These are phyloP conservation scores for Echinochloa phyllopogon DNA, from an alignment of 176 grass and related monocot species.

Conservation along the genomic window DNA sequence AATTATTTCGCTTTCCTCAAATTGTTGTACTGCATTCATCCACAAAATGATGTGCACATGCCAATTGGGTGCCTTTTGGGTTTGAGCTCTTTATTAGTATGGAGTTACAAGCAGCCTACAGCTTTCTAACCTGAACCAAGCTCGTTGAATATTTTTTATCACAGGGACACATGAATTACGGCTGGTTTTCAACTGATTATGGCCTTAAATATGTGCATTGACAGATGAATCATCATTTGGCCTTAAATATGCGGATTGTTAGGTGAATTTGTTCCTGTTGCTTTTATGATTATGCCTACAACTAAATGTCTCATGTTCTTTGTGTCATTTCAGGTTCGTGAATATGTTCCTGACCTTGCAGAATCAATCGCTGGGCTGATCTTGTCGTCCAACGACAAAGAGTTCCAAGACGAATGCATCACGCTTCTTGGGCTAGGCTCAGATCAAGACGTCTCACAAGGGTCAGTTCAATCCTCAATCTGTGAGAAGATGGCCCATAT, in stretches of 20 bases:
- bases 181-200: neutral
- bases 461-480: conserved; percentile 51
- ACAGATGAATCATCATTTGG: neutral
- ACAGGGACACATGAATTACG: neutral
- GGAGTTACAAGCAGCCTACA: neutral
- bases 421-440: conserved; percentile 58
- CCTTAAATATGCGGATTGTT: neutral
- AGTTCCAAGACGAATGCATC: conserved; percentile 60
- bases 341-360: conserved; percentile 63
- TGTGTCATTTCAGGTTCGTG: conserved; percentile 45
- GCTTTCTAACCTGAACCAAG: neutral
- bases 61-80: conserved; percentile 4
- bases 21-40: conserved; percentile 8
- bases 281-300: neutral
- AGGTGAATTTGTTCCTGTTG: neutral
- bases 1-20: conserved; percentile 6
- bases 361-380: conserved; percentile 64
- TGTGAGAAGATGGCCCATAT: conserved; percentile 56
- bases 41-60: neutral
- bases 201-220: neutral
- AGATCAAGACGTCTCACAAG: conserved; percentile 34
- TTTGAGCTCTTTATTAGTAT: neutral
- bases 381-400: conserved; percentile 53
- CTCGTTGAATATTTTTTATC: neutral
- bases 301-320: neutral